Percentiles rank a stretch among this genome's conserved stretches.
phyloP scores from a whole-genome alignment of 352 stramenopile species.

The Phytophthora pisi region DNA sequence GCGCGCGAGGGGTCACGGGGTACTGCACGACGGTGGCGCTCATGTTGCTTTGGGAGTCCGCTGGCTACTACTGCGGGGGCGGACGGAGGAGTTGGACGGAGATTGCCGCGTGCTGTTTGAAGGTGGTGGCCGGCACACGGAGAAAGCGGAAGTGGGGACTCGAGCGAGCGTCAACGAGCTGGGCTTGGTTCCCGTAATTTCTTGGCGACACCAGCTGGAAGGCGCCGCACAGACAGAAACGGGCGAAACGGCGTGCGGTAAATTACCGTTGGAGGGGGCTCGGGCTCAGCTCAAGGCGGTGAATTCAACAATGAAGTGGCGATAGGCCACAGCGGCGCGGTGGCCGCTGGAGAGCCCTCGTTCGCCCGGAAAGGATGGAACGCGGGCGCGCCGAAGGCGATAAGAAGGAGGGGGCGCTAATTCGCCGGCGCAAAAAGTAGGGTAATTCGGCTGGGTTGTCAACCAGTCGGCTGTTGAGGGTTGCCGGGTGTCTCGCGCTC shows the following conservation, averaged over 20 bases:
- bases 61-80: background rate
- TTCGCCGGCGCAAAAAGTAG: slow-evolving; percentile 17
- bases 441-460: slow-evolving; percentile 27
- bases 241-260: slow-evolving; percentile 31
- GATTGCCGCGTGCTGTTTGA: slow-evolving; percentile 9
- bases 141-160: slow-evolving; percentile 36
- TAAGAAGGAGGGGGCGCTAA: slow-evolving; percentile 22
- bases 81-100: too few species aligned
- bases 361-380: background rate
- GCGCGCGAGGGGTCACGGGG: slow-evolving; percentile 58
- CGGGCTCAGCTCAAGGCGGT: slow-evolving; percentile 19
- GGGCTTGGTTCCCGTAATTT: slow-evolving; percentile 33
- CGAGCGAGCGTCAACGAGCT: slow-evolving; percentile 12
- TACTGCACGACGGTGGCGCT: slow-evolving; percentile 86
- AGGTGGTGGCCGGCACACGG: slow-evolving; percentile 18
- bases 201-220: slow-evolving; percentile 34
- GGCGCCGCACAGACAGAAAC: slow-evolving; percentile 26
- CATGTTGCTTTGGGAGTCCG: slow-evolving; percentile 39
- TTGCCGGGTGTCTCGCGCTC: slow-evolving; percentile 12
- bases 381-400: slow-evolving; percentile 1
- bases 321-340: slow-evolving; percentile 3
- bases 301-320: slow-evolving; percentile 61
- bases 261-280: slow-evolving; percentile 11
- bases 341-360: background rate
- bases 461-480: slow-evolving; percentile 27